These are phyloP conservation scores for Escallonia rubra DNA, from an alignment of 129 eudicot genomes.

Conservation along the genomic window DNA sequence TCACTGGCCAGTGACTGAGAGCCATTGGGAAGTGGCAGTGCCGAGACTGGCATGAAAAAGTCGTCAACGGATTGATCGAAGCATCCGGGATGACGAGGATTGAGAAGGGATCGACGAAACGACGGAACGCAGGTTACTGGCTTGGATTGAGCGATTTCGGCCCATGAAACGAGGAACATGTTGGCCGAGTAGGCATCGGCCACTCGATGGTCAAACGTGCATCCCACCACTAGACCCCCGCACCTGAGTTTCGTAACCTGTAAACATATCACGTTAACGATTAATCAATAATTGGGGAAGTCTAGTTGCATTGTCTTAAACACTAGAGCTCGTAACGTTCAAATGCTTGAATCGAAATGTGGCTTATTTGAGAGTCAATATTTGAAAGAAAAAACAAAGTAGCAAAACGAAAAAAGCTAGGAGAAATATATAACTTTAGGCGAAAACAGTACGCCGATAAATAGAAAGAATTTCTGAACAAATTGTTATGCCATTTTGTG, in stretches of 20 bases:
- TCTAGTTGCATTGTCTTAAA: too few species aligned
- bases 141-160: slow-evolving; percentile 33
- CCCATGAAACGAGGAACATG: slow-evolving; percentile 61
- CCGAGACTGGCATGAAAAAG: slow-evolving; percentile 16
- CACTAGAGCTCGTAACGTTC: too few species aligned
- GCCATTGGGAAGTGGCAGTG: slow-evolving; percentile 3
- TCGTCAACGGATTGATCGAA: slow-evolving; percentile 10
- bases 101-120: slow-evolving; percentile 37
- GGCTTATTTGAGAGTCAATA: slow-evolving; percentile 47
- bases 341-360: slow-evolving; percentile 27
- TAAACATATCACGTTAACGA: too few species aligned
- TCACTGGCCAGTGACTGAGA: neutral
- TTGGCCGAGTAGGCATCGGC: too few species aligned
- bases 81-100: slow-evolving; percentile 32
- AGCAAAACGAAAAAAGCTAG: neutral
- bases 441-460: too few species aligned
- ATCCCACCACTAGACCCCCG: too few species aligned
- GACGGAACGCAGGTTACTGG: slow-evolving; percentile 34
- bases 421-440: too few species aligned
- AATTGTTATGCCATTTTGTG: too few species aligned
- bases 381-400: neutral
- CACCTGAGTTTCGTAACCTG: too few species aligned
- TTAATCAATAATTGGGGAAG: too few species aligned
- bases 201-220: too few species aligned
- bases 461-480: too few species aligned